A percentile compares a stretch with the other conserved stretches of the same genome.
phyloP scores from a whole-genome alignment of 2,329 filamentous ascomycete species.

The Catunica adiposa region DNA sequence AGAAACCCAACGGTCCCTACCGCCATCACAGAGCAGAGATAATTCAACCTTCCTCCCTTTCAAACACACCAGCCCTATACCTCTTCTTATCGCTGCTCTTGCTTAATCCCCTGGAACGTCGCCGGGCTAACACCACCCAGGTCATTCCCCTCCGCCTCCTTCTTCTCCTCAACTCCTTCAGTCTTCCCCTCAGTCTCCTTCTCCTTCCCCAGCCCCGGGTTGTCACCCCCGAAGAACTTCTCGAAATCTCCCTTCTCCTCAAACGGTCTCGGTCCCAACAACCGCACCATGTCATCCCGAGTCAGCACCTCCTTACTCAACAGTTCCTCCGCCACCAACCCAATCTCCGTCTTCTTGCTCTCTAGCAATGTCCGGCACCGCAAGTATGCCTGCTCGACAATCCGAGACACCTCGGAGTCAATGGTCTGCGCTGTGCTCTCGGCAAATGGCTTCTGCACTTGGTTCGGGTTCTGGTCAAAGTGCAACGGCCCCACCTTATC shows the following conservation, averaged over 20 bases:
- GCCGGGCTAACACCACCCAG: constrained; percentile 1
- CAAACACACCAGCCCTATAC: background rate
- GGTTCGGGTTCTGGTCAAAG: constrained; percentile 69
- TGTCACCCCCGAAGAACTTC: constrained; percentile 70
- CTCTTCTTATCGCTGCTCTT: background rate
- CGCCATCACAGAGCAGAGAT: constrained; percentile 4
- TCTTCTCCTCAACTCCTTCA: constrained; percentile 15
- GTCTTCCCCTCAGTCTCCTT: constrained; percentile 19
- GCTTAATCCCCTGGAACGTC: background rate
- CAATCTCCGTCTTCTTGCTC: constrained; percentile 77
- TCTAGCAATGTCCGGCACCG: constrained; percentile 71
- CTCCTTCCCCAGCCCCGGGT: constrained; percentile 32
- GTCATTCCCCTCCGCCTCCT: background rate
- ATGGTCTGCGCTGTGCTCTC: constrained; percentile 87
- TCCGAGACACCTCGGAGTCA: constrained; percentile 76
- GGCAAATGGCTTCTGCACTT: constrained; percentile 86
- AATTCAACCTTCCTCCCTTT: background rate
- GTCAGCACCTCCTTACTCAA: constrained; percentile 80
- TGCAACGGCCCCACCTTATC: constrained; percentile 83
- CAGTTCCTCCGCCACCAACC: constrained; percentile 81
- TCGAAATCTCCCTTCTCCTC: constrained; percentile 73
- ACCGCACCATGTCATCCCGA: constrained; percentile 78
- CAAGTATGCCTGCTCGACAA: constrained; percentile 83
- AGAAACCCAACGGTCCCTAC: background rate
- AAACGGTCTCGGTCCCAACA: constrained; percentile 72